Evolutionary conservation across 495 filamentous ascomycete species (phyloP).

Genomic region (Penicillium nucicola): DNA sequence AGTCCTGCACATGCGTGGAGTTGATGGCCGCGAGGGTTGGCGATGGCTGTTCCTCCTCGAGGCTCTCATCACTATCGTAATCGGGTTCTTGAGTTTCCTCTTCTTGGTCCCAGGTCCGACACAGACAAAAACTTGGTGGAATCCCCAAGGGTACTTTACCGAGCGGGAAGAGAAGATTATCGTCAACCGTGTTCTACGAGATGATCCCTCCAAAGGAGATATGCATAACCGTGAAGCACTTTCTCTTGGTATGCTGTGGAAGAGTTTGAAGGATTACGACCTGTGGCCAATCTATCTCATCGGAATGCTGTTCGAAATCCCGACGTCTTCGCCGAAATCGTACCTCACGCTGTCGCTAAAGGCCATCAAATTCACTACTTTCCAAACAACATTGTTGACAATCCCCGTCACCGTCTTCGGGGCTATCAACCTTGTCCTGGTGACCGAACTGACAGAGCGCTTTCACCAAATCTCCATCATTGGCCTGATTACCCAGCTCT

Average conservation of each 20-base stretch:
- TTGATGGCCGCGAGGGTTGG: constrained; percentile 32
- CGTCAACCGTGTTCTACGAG: constrained; percentile 66
- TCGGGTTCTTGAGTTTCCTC: constrained; percentile 50
- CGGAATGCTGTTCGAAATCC: constrained; percentile 52
- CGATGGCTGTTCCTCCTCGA: constrained; percentile 52
- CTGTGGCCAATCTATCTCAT: constrained; percentile 64
- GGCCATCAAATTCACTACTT: constrained; percentile 2
- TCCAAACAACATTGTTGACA: constrained; percentile 30
- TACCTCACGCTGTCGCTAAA: constrained; percentile 7
- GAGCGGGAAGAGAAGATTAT: constrained; percentile 65
- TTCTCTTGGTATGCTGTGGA: constrained; percentile 47
- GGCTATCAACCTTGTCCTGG: constrained; percentile 39
- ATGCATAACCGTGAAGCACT: constrained; percentile 58
- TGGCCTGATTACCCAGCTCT: constrained; percentile 27
- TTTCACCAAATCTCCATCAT: constrained; percentile 45
- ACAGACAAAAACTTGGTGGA: constrained; percentile 59
- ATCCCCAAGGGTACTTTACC: constrained; percentile 65
- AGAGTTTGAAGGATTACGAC: constrained; percentile 57
- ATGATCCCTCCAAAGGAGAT: constrained; percentile 64
- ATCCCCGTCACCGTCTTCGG: constrained; percentile 51
- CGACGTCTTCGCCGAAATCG: constrained; percentile 37
- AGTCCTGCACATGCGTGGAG: constrained; percentile 41
- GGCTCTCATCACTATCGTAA: constrained; percentile 46
- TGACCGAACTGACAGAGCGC: constrained; percentile 47
- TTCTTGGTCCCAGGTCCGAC: constrained; percentile 49